Evolutionary conservation across 139 green algal species (phyloP).

Genomic region (Zygnema cylindricum): DNA sequence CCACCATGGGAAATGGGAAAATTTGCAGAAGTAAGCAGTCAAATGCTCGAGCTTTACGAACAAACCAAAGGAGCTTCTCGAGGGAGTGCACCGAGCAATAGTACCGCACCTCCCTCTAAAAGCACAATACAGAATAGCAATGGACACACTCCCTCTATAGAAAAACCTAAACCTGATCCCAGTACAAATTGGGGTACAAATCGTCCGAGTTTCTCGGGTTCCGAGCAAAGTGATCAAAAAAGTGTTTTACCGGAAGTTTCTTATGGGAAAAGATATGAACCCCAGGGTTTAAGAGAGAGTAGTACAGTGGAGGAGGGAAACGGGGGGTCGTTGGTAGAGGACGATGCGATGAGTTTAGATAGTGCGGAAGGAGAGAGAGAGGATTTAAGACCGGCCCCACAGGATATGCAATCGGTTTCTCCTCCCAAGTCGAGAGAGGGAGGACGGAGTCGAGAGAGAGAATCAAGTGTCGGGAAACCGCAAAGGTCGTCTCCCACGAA

Average conservation of each 20-base stretch:
- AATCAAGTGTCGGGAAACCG: conserved; percentile 1
- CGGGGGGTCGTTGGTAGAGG: conserved; percentile 14
- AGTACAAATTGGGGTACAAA: neutral
- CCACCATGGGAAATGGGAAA: too few relatives aligned
- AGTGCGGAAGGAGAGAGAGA: neutral
- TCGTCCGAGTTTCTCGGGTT: neutral
- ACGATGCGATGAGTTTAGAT: conserved; percentile 35
- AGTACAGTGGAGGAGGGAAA: neutral
- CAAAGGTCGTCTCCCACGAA: neutral
- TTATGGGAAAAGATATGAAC: neutral
- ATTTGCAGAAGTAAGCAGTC: conserved; percentile 58
- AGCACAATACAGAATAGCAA: neutral
- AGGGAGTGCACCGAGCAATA: neutral
- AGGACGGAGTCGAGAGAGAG: neutral
- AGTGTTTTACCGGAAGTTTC: neutral
- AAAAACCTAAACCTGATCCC: neutral
- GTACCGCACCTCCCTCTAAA: neutral
- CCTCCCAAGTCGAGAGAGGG: neutral
- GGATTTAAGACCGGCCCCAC: neutral
- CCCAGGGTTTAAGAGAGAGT: neutral
- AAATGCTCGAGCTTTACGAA: conserved; percentile 66
- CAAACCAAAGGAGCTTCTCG: conserved; percentile 12
- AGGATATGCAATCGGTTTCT: neutral
- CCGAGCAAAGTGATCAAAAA: neutral
- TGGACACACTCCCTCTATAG: neutral